phyloP scores from a whole-genome alignment of 768 basidiomycete species.

The Termitomyces sp. region DNA sequence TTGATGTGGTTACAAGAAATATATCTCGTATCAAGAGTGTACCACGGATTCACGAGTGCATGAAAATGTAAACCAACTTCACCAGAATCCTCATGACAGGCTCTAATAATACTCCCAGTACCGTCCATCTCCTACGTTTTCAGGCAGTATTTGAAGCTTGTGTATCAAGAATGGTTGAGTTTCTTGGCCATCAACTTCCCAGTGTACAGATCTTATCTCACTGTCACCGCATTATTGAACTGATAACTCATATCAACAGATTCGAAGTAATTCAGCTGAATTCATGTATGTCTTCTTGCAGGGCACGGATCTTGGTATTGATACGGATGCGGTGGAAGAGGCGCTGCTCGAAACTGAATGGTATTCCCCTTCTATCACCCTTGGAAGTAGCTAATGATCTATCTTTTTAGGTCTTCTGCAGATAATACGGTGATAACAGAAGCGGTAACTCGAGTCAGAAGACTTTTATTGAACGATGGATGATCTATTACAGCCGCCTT shows the following conservation, averaged over 20 bases:
- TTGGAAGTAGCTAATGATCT: not conserved
- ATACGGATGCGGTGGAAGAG: conserved; percentile 64
- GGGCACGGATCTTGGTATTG: conserved; percentile 57
- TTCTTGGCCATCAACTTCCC: conserved; percentile 79
- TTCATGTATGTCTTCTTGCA: conserved; percentile 76
- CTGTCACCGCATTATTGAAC: not conserved
- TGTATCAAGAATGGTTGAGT: conserved; percentile 43
- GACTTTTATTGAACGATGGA: conserved; percentile 22
- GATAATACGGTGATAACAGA: conserved; percentile 33
- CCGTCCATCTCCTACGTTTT: conserved; percentile 58
- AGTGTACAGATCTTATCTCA: conserved; percentile 43
- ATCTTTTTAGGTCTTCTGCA: conserved; percentile 40
- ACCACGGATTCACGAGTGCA: conserved; percentile 74
- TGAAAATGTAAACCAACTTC: conserved; percentile 63
- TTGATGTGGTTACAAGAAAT: conserved; percentile 56
- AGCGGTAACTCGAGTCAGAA: conserved; percentile 36
- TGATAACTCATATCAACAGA: conserved; percentile 34
- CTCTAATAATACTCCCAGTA: conserved; percentile 33
- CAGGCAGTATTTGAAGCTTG: conserved; percentile 38
- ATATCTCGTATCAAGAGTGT: conserved; percentile 72
- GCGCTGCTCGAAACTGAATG: conserved; percentile 79
- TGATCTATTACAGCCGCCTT: not conserved
- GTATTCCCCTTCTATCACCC: conserved; percentile 27
- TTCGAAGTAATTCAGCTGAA: conserved; percentile 79
- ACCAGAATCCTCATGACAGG: not conserved